phyloP scores from a whole-genome alignment of 176 grass and related monocot genomes.

The Tuctoria greenei region DNA sequence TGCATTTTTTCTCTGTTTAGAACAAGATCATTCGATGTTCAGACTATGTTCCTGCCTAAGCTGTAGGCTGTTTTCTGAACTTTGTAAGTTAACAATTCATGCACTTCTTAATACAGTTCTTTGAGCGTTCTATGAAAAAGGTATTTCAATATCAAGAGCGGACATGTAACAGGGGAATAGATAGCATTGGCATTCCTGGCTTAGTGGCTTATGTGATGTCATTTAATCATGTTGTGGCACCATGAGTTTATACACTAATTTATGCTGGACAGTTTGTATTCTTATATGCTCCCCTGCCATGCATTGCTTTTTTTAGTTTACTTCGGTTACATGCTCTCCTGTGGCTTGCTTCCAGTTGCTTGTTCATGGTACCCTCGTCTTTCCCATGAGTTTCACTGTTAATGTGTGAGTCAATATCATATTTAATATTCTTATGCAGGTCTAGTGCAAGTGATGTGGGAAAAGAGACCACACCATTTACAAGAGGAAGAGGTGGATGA shows the following conservation, averaged over 20 bases:
- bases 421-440: no score
- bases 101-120: no score
- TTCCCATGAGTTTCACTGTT: neutral
- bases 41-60: neutral
- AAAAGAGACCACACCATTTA: no score
- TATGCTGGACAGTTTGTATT: neutral
- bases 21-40: neutral
- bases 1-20: neutral
- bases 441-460: no score
- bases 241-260: no score
- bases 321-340: neutral
- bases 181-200: neutral
- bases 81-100: neutral
- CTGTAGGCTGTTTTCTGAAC: neutral
- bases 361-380: neutral
- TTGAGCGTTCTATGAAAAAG: neutral
- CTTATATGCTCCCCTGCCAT: neutral
- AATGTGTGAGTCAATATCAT: no score
- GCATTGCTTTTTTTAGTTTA: neutral
- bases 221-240: no score
- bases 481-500: no score
- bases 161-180: neutral
- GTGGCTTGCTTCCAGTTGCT: neutral
- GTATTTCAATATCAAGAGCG: neutral
- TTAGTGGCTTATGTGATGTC: neutral